These are phyloP conservation scores for Boletellus deceptivus DNA, from an alignment of 1,284 basidiomycete genomes.

Conservation along the genomic window DNA sequence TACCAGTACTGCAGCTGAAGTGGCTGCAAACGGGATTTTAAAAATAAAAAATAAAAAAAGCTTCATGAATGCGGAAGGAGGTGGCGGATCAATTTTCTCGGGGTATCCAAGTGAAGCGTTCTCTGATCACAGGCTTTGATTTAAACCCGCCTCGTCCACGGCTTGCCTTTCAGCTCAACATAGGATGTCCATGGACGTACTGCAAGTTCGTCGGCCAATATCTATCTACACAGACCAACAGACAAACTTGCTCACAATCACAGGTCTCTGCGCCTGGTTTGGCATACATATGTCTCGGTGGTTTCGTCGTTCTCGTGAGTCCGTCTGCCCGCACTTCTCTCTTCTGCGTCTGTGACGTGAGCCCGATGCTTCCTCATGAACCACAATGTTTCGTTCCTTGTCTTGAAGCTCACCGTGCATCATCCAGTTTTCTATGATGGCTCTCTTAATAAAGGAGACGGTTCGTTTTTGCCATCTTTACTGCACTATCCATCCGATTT, in stretches of 20 bases:
- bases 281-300: conserved; percentile 74
- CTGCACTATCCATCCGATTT: background rate
- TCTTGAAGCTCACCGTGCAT: conserved; percentile 2
- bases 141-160: too few relatives aligned
- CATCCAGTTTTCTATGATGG: conserved; percentile 74
- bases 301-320: conserved; percentile 68
- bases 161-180: too few relatives aligned
- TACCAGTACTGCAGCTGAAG: too few relatives aligned
- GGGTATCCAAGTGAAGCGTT: too few relatives aligned
- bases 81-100: too few relatives aligned
- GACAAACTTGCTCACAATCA: conserved; percentile 14
- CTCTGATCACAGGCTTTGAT: too few relatives aligned
- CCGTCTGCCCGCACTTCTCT: background rate
- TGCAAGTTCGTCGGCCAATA: conserved; percentile 23
- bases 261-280: conserved; percentile 52
- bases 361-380: background rate
- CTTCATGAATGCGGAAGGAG: too few relatives aligned
- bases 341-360: background rate
- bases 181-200: conserved; percentile 18
- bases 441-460: conserved; percentile 80
- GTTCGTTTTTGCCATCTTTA: conserved; percentile 32
- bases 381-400: background rate
- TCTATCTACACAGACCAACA: background rate
- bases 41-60: too few relatives aligned
- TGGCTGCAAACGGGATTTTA: too few relatives aligned